Base-by-base conservation (phyloP, 768 basidiomycete species). In the Leccinellum rugosiceps region DNA sequence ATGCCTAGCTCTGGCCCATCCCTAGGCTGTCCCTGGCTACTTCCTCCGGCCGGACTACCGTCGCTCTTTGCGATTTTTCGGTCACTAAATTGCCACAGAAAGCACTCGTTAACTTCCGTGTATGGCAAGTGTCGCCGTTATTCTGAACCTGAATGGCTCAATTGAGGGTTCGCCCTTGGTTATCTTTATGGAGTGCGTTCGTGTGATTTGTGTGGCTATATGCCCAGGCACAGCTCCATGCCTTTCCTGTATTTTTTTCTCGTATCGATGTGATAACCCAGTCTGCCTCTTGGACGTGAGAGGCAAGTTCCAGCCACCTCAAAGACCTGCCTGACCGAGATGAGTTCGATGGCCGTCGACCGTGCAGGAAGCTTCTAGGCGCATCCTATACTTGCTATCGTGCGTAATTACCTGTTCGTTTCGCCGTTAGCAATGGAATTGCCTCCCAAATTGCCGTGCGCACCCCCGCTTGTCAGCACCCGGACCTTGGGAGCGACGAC, bases 321-420 rank as follows among this genome's bases (percentile, higher is more conserved):
- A 48, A 38, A 26, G 21, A 48, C 44, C 31, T 60, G 19, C 41
- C 41, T 51, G 55, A 55, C 41, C 19, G 19, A 19, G n/a, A 43
- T 43, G 38, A 44, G 51, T 56, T 55, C 44, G 55, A 65, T 62
- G 56, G 31, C 53, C 13, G 57, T 56, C 43, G 50, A 65, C 51
- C 46, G 41, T 41, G 45, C 44, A 46, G 11, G 41, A 43, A 43
- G 41, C 41, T 44, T 34, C 41, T 23, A 25, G 26, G 52, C 25
- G 23, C 10, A 53, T 30, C 3, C 63, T 65, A 65, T 55, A 60
- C 57, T 63, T 57, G 63, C 17, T 45, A 66, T 67, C 62, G 15
- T 25, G 28, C 17, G 30, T 49, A 43, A 21, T 30, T 48, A 23
- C 19, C 21, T 41, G 53, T 51, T 47, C 28, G 46, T 58, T 53